A percentile compares a stretch with the other conserved stretches of the same genome.
Evolutionary conservation across 1,284 basidiomycete species (phyloP).

Genomic region (Inonotus hispidus): DNA sequence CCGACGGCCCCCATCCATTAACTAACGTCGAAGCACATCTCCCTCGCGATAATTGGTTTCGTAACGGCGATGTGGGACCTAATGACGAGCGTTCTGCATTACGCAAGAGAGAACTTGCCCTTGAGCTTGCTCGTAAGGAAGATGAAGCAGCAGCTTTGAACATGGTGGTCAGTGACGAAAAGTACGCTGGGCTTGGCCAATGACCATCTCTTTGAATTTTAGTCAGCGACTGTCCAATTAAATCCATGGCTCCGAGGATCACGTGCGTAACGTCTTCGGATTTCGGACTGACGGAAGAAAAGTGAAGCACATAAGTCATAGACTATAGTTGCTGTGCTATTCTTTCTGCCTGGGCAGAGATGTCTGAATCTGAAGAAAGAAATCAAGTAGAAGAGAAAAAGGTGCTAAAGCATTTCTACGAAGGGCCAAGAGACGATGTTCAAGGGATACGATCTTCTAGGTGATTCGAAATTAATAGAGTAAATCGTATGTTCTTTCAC

Average conservation of each 20-base stretch:
- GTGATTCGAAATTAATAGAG: no score
- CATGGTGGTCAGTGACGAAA: slow-evolving; percentile 13
- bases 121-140: neutral
- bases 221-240: slow-evolving; percentile 2
- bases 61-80: neutral
- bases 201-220: neutral
- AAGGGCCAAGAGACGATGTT: no score
- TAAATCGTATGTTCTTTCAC: neutral
- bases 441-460: neutral
- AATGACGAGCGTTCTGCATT: neutral
- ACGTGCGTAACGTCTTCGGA: neutral
- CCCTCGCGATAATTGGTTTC: neutral
- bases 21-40: slow-evolving; percentile 14
- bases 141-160: neutral
- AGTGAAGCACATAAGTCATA: no score
- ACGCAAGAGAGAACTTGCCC: slow-evolving; percentile 9
- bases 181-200: neutral
- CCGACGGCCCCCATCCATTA: slow-evolving; percentile 14
- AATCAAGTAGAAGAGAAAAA: no score
- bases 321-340: no score
- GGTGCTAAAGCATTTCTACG: no score
- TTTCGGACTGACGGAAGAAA: no score
- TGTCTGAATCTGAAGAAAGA: no score
- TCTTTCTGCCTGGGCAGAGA: no score
- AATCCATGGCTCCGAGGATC: neutral